These are phyloP conservation scores for Yarrowia bubula DNA, from an alignment of 805 yeast genomes.

Conservation along the genomic window DNA sequence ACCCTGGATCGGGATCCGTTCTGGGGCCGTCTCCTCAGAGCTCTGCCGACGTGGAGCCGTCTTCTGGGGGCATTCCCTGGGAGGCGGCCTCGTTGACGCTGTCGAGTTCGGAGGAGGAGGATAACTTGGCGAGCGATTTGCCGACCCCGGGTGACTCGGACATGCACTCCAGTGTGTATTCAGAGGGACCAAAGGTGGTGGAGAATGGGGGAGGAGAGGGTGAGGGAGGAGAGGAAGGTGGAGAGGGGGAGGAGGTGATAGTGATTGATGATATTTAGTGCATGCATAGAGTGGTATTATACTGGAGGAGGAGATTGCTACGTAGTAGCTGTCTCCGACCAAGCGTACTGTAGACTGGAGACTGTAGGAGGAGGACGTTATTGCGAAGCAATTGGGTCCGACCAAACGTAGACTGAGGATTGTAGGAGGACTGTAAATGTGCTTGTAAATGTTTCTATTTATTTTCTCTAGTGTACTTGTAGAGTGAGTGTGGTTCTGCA, in stretches of 20 bases:
- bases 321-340: too few species aligned
- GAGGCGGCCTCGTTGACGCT: conserved; percentile 19
- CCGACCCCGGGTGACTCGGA: conserved; percentile 23
- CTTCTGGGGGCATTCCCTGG: conserved; percentile 16
- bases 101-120: conserved; percentile 20
- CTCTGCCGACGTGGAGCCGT: conserved; percentile 7
- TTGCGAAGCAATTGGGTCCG: too few species aligned
- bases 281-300: conserved; percentile 11
- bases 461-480: too few species aligned
- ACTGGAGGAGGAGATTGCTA: neutral
- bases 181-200: conserved; percentile 1
- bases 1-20: conserved; percentile 14
- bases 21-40: conserved; percentile 27
- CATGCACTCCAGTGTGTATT: conserved; percentile 18
- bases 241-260: conserved; percentile 12
- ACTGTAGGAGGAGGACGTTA: too few species aligned
- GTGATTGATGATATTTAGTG: conserved; percentile 18
- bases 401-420: too few species aligned
- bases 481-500: too few species aligned
- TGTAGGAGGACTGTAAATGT: too few species aligned
- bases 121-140: conserved; percentile 1
- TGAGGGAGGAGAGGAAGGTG: neutral
- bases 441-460: too few species aligned
- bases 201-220: neutral
- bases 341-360: too few species aligned